phyloP scores from a whole-genome alignment of 352 stramenopile genomes.

The Sclerospora graminicola region DNA sequence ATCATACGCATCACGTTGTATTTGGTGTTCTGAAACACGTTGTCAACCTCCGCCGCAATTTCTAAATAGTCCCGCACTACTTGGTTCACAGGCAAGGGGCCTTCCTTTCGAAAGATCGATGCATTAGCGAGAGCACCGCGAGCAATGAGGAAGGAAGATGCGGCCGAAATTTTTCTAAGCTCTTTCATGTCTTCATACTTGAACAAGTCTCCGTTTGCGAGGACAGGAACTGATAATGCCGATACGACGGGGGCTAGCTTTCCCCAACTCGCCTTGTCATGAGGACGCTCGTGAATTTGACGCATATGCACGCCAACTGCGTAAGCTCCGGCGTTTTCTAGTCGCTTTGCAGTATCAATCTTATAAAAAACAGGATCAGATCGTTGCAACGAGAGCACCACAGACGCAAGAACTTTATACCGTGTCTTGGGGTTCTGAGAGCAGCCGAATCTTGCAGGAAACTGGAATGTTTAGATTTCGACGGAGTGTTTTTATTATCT shows the following conservation, averaged over 20 bases:
- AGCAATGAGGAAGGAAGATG: constrained; percentile 74
- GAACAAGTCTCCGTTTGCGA: constrained; percentile 87
- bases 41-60: constrained; percentile 68
- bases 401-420: constrained; percentile 17
- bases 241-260: constrained; percentile 50
- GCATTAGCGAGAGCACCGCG: constrained; percentile 73
- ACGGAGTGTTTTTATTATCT: constrained; percentile 78
- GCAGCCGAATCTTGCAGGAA: constrained; percentile 83
- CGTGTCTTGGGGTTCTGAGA: constrained; percentile 52
- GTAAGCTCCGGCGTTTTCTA: constrained; percentile 53
- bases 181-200: constrained; percentile 53
- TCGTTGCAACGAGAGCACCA: neutral
- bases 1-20: constrained; percentile 85
- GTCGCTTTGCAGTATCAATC: constrained; percentile 51
- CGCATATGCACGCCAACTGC: constrained; percentile 69
- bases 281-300: constrained; percentile 51
- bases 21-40: constrained; percentile 87
- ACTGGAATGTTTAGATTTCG: constrained; percentile 76
- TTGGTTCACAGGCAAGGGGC: constrained; percentile 46
- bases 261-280: constrained; percentile 66
- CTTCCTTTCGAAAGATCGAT: constrained; percentile 66
- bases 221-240: constrained; percentile 64
- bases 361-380: constrained; percentile 9
- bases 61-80: constrained; percentile 69
- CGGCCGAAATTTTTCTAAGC: constrained; percentile 48